Conservation (phyloP, 2,329 filamentous ascomycete species). For the Claviceps paspali region DNA sequence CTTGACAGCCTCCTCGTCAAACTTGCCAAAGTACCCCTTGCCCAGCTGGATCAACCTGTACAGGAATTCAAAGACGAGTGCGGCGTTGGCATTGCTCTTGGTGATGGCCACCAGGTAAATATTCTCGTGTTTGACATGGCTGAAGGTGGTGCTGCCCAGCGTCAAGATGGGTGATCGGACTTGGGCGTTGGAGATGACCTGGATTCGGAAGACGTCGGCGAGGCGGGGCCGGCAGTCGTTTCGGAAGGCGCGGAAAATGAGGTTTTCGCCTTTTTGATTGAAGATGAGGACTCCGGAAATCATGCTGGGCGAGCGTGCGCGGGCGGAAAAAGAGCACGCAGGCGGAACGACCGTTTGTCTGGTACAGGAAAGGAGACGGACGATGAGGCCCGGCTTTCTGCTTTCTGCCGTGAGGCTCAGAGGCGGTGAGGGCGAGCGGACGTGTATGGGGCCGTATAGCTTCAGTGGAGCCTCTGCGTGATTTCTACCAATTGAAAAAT, state of each 20-base stretch:
- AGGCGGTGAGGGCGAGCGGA: constrained; percentile 5
- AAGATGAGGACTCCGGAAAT: constrained; percentile 94
- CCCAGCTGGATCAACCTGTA: constrained; percentile 84
- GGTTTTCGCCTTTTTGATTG: constrained; percentile 99
- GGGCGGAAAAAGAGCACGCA: neutral
- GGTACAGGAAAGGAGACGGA: constrained; percentile 2
- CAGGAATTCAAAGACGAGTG: constrained; percentile 93
- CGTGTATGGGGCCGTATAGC: neutral
- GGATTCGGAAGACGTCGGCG: constrained; percentile 94
- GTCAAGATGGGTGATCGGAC: constrained; percentile 96
- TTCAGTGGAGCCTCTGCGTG: too few relatives aligned
- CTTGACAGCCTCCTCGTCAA: constrained; percentile 98
- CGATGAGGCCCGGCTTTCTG: neutral
- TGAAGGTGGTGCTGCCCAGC: constrained; percentile 93
- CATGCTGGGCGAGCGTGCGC: constrained; percentile 44
- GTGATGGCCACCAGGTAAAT: constrained; percentile 96
- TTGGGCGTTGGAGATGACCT: constrained; percentile 96
- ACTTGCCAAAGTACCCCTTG: constrained; percentile 95
- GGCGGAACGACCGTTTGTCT: too few relatives aligned
- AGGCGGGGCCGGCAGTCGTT: constrained; percentile 96
- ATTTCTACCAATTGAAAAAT: too few relatives aligned
- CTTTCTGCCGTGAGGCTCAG: constrained; percentile 5
- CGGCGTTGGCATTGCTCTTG: constrained; percentile 98
- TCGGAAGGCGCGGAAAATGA: constrained; percentile 97
- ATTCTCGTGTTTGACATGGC: constrained; percentile 98